phyloP scores from a whole-genome alignment of 176 grass and related monocot species.

The Avena insularis region DNA sequence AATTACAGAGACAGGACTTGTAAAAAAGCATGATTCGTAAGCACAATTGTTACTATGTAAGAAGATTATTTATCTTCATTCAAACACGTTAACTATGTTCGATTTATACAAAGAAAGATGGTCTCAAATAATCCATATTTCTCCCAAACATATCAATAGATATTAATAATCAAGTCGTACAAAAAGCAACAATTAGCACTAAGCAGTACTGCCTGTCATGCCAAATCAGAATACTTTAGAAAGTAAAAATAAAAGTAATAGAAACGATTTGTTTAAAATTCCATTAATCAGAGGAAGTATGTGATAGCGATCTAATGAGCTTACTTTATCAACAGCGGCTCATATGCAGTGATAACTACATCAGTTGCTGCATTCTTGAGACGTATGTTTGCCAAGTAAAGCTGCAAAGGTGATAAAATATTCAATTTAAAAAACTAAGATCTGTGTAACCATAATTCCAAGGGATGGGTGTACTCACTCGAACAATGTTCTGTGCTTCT shows the following conservation, averaged over 20 bases:
- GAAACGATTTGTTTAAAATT: background rate
- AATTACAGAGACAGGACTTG: background rate
- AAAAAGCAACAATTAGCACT: background rate
- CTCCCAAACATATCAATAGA: background rate
- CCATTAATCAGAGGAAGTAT: background rate
- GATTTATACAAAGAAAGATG: background rate
- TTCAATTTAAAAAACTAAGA: constrained; percentile 31
- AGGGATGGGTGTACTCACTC: constrained; percentile 55
- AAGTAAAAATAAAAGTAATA: background rate
- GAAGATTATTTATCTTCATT: background rate
- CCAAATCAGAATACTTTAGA: background rate
- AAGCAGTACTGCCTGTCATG: background rate
- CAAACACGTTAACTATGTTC: background rate
- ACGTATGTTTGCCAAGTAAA: constrained; percentile 90
- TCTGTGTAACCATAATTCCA: constrained; percentile 10
- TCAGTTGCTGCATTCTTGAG: constrained; percentile 81
- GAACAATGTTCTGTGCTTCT: constrained; percentile 79
- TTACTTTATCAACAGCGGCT: constrained; percentile 82
- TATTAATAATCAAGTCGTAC: background rate
- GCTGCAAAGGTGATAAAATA: constrained; percentile 50
- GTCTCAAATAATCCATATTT: background rate
- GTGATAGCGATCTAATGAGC: background rate
- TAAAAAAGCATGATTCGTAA: background rate
- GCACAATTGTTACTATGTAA: background rate
- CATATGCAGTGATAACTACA: constrained; percentile 76